Evolutionary conservation across 768 basidiomycete species (phyloP), one percentile per base, ranked within the genome.

Genomic region (Kwoniella dendrophila): DNA sequence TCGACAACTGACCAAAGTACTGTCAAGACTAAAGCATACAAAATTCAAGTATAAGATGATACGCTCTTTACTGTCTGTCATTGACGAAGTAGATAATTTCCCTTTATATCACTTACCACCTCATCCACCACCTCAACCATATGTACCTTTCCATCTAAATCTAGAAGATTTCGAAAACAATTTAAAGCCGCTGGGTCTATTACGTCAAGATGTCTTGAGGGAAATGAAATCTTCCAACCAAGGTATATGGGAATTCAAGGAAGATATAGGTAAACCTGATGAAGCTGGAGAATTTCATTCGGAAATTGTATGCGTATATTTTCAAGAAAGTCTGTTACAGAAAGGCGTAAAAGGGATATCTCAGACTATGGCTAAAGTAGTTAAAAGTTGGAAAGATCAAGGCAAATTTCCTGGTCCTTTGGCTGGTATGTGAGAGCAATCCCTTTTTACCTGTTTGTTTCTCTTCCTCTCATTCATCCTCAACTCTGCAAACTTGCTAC

Each of bases 291-390:
- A 55, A 7, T 40, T 53, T 83, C 48, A 59, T 81, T 2, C 86
- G 84, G 83, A 65, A 81, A 8, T 87, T 84, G 82, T 66, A 38
- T 59, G 79, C 80, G n/a, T 79, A 70, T 73, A 62, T 45, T 65
- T 72, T 20, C 50, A 61, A 1, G 68, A 74, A 6, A 67, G 67
- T 54, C 64, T 74, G 2, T 49, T 69, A 2, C 6, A 56, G 12
- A 49, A 55, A 2, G 72, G 72, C 14, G 52, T 38, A 24, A 75
- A 78, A 22, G 72, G 66, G 43, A 58, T 74, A 32, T 54, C 52
- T 4, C 40, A 34, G 41, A 53, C 58, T 24, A 67, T 78, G 54
- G 64, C 62, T 3, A 50, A 60, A 11, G 30, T 68, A 2, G 73
- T 68, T 2, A 59, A 68, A 22, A 63, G 66, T 4, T 81, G 81